Evolutionary conservation across 164 flowering plant species (phyloP).

Genomic region (Stephania cephalantha): DNA sequence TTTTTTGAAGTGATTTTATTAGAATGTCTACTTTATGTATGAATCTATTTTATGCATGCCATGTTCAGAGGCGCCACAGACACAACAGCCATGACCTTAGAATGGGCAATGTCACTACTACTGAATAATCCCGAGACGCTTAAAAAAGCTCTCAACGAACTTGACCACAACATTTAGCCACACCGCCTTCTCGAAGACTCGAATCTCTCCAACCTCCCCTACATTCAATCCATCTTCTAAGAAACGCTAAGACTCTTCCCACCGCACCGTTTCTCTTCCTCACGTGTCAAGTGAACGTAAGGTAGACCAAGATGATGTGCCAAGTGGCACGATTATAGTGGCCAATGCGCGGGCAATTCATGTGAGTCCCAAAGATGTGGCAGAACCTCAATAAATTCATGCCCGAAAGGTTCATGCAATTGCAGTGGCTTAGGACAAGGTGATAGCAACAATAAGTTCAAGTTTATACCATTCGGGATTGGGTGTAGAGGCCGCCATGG

Average conservation of each 20-base stretch:
- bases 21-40: neutral
- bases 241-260: neutral
- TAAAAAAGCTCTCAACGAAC: neutral
- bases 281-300: neutral
- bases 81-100: neutral
- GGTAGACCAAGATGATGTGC: neutral
- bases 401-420: neutral
- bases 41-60: neutral
- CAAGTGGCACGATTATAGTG: neutral
- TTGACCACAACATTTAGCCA: neutral
- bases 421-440: no score
- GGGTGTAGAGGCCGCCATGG: neutral
- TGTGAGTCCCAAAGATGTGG: neutral
- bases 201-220: neutral
- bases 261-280: neutral
- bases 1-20: neutral
- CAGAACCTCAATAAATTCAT: neutral
- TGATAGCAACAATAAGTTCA: neutral
- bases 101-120: conserved; percentile 1
- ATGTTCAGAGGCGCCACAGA: neutral
- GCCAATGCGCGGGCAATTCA: conserved; percentile 1
- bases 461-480: neutral
- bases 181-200: neutral
- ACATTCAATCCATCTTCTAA: neutral
- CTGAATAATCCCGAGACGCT: neutral